These are phyloP conservation scores for Coelastrella sp. DNA, from an alignment of 139 green algal species.

Conservation along the genomic window DNA sequence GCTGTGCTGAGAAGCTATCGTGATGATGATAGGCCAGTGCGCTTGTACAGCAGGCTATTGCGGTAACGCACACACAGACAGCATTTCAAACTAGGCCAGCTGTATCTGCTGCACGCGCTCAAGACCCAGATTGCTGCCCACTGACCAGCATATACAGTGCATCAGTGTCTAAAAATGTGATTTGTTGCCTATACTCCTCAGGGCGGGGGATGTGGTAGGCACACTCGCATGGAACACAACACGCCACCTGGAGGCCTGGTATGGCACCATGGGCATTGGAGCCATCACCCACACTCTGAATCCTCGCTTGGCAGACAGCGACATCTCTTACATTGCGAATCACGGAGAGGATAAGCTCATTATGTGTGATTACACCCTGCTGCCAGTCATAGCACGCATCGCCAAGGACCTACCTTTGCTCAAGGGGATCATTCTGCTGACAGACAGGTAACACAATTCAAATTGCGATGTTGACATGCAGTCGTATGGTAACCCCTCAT, in stretches of 20 bases:
- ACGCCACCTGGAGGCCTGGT: constrained; percentile 60
- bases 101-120: no score
- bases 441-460: constrained; percentile 44
- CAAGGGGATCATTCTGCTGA: constrained; percentile 29
- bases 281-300: constrained; percentile 74
- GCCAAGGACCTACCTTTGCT: constrained; percentile 8
- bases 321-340: constrained; percentile 34
- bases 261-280: constrained; percentile 68
- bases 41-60: no score
- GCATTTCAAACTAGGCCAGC: no score
- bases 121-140: no score
- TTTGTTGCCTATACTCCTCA: constrained; percentile 7
- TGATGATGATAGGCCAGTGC: no score
- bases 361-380: constrained; percentile 24
- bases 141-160: no score
- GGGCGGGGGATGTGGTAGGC: constrained; percentile 68
- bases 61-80: no score
- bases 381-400: constrained; percentile 10
- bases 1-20: no score
- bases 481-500: no score
- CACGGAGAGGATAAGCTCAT: constrained; percentile 40
- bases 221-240: constrained; percentile 86
- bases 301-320: constrained; percentile 26
- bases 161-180: neutral
- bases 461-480: no score